phyloP scores from a whole-genome alignment of 495 filamentous ascomycete species.

The Mycothermus thermophilus region DNA sequence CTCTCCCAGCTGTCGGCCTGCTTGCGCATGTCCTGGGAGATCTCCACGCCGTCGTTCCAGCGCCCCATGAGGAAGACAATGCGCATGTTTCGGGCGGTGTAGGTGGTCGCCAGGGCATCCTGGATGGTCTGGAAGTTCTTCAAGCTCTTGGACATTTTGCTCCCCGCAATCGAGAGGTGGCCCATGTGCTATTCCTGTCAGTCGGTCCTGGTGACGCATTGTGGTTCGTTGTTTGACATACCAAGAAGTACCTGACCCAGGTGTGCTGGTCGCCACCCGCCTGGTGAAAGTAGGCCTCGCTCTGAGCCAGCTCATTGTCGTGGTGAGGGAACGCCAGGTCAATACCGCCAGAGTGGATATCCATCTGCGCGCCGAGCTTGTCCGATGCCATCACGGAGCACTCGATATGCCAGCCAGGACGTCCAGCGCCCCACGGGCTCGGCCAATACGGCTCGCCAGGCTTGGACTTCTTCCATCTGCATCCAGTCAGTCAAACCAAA shows the following conservation, averaged over 20 bases:
- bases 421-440: conserved; percentile 71
- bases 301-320: conserved; percentile 91
- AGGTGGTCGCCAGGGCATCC: conserved; percentile 60
- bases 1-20: conserved; percentile 67
- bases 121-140: conserved; percentile 98
- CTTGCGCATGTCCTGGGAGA: conserved; percentile 66
- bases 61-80: conserved; percentile 77
- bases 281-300: conserved; percentile 66
- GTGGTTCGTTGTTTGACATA: not conserved
- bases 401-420: conserved; percentile 97
- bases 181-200: conserved; percentile 54
- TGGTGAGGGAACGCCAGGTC: conserved; percentile 94
- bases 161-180: conserved; percentile 76
- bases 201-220: not conserved
- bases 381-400: conserved; percentile 94
- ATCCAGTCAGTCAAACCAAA: not conserved
- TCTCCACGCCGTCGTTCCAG: conserved; percentile 87
- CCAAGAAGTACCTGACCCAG: conserved; percentile 89
- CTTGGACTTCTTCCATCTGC: conserved; percentile 78
- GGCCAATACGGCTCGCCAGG: conserved; percentile 85
- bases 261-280: conserved; percentile 43
- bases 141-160: conserved; percentile 88
- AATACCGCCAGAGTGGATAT: conserved; percentile 88
- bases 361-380: conserved; percentile 65
- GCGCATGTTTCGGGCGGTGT: conserved; percentile 66